Evolutionary conservation across 2,329 filamentous ascomycete species (phyloP).

Genomic region (Fusarium tupiense): DNA sequence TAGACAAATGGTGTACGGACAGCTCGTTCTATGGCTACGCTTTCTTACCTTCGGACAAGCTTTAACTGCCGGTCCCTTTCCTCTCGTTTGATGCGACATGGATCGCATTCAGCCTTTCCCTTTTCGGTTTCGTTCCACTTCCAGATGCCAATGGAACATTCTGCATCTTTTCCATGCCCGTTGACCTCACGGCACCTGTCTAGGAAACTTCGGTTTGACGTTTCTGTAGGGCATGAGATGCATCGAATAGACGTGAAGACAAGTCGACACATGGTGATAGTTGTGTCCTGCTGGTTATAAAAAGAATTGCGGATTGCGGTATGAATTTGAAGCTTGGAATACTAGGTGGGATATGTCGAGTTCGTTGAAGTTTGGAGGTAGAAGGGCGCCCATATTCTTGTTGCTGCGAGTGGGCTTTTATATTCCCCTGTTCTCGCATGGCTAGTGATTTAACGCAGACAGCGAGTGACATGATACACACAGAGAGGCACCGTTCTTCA

Average conservation of each 20-base stretch:
- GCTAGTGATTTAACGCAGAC: rapidly evolving
- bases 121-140: rapidly evolving
- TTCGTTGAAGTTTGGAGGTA: neutral
- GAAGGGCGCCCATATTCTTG: rapidly evolving
- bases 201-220: neutral
- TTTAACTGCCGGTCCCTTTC: neutral
- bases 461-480: neutral
- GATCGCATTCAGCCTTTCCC: neutral
- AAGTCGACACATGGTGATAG: neutral
- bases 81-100: neutral
- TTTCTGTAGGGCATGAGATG: neutral
- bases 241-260: neutral
- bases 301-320: rapidly evolving
- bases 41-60: neutral
- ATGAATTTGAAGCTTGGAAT: rapidly evolving
- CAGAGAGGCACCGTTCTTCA: rapidly evolving
- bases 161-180: neutral
- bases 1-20: too few species aligned
- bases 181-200: neutral
- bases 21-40: too few species aligned
- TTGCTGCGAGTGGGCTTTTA: rapidly evolving
- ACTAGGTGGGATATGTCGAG: rapidly evolving
- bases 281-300: rapidly evolving
- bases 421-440: rapidly evolving
- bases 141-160: neutral